Base-by-base conservation (phyloP, 2,329 filamentous ascomycete species). In the Penicillium sumatraense region DNA sequence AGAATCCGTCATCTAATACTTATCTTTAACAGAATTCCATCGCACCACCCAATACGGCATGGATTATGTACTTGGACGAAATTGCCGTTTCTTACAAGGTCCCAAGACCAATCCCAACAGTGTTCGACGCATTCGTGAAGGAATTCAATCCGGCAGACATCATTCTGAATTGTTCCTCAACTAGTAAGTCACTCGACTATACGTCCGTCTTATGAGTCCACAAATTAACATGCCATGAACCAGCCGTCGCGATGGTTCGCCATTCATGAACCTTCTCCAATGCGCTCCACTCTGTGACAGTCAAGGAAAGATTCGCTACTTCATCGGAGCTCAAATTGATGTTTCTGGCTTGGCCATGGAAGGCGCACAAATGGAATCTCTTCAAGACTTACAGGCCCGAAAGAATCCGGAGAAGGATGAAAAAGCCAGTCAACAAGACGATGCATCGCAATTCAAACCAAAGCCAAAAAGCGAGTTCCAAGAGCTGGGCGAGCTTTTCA, bases 81-180 rank as follows among this genome's bases (percentile, higher is more conserved):
- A 93, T 61, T 92, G 89, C 64, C 84, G 89, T 9, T 92, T 93
- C 64, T 81, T 93, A 1, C 89, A 92, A 70, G 89, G 90, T 0
- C 89, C 89, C 0, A 84, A 83, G 62, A 91, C 89, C 2, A 88
- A 88, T 59, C 79, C 78, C 0, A 80, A 82, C 57, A 89, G 86
- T 45, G 78, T 89, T 0, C 73, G 79, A 50, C 80, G 90, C 50
- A 78, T 93, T n/a, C 79, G 82, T 21, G 82, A 87, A 33, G 86
- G 85, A 24, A 73, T 89, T 13, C 70, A 78, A 10, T 81, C 80
- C 0, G 87, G 87, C n/a, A 81, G 83, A 61, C 89, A 92, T 63
- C 84, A 88, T 59, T 89, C 82, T 52, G 90, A 93, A 65, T 84
- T 89, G 0, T 86, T 93, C 52, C 74, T 93, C 31, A 92, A 93